Percentiles rank a stretch among this genome's conserved stretches.
These are phyloP conservation scores for Verticillium klebahnii DNA, from an alignment of 2,329 filamentous ascomycete species.

Conservation along the genomic window DNA sequence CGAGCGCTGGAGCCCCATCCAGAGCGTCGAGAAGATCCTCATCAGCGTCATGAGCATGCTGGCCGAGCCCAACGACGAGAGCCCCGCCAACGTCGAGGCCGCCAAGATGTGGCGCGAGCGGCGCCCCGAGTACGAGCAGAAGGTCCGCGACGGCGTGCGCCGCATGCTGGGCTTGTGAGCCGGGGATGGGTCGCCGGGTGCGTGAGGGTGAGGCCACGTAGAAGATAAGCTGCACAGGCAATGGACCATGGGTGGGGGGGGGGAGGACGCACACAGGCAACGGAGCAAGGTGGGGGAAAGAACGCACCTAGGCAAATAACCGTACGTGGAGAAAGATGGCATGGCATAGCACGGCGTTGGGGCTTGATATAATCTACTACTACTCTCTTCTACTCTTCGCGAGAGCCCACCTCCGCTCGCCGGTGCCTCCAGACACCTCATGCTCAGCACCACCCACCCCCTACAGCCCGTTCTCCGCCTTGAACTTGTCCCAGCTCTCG, in stretches of 20 bases:
- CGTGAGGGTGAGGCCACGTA: no score
- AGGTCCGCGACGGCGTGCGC: slow-evolving; percentile 78
- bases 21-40: slow-evolving; percentile 95
- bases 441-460: background rate
- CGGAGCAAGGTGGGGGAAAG: no score
- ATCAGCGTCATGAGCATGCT: slow-evolving; percentile 98
- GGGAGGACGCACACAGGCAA: no score
- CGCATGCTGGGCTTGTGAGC: slow-evolving; percentile 67
- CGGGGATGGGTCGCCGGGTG: no score
- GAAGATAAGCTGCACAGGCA: no score
- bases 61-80: slow-evolving; percentile 95
- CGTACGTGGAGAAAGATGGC: slow-evolving; percentile 11
- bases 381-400: slow-evolving; percentile 4
- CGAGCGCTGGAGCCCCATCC: slow-evolving; percentile 94
- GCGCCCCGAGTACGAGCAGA: slow-evolving; percentile 76
- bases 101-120: slow-evolving; percentile 94
- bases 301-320: no score
- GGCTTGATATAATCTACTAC: slow-evolving; percentile 1
- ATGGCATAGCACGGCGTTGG: slow-evolving; percentile 16
- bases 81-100: slow-evolving; percentile 91
- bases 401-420: background rate
- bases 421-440: background rate
- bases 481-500: slow-evolving; percentile 71
- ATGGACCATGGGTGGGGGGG: no score
- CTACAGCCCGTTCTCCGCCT: slow-evolving; percentile 61